Conservation (phyloP, 2,329 filamentous ascomycete species). For the Epichloe sylvatica region DNA sequence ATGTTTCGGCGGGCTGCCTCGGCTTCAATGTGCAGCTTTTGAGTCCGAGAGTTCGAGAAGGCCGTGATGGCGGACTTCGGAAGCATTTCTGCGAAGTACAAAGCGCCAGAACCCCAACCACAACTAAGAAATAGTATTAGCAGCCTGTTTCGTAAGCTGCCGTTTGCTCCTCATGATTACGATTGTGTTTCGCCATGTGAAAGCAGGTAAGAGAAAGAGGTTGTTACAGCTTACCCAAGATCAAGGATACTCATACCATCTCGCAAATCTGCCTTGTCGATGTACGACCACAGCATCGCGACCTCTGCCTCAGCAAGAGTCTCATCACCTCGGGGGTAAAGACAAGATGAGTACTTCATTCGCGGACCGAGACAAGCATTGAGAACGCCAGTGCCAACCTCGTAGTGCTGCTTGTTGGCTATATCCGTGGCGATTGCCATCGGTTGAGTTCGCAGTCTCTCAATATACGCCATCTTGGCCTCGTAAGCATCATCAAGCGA, state of each 20-base stretch:
- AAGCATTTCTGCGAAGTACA: constrained; percentile 52
- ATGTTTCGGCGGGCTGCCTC: constrained; percentile 42
- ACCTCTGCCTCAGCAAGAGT: constrained; percentile 53
- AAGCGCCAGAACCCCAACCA: constrained; percentile 52
- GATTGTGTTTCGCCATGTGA: neutral
- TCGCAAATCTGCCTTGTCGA: constrained; percentile 42
- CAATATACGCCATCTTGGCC: constrained; percentile 50
- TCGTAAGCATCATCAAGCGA: constrained; percentile 39
- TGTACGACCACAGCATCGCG: constrained; percentile 50
- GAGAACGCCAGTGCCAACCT: constrained; percentile 53
- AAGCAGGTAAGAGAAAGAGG: neutral
- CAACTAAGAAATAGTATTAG: constrained; percentile 30
- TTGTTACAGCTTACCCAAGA: constrained; percentile 34
- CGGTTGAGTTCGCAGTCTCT: constrained; percentile 41
- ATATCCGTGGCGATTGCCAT: constrained; percentile 54
- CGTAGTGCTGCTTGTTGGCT: constrained; percentile 59
- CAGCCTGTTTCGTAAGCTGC: neutral
- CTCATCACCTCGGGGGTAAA: constrained; percentile 49
- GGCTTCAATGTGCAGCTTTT: constrained; percentile 52
- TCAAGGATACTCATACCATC: constrained; percentile 51
- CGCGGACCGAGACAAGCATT: constrained; percentile 47
- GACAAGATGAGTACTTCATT: constrained; percentile 59
- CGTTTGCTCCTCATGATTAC: neutral
- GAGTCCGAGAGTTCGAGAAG: constrained; percentile 56
- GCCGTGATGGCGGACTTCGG: constrained; percentile 48